Percentiles rank a stretch among this genome's conserved stretches.
Evolutionary conservation across 2,329 filamentous ascomycete species (phyloP).

Genomic region (Botrytis fabae): DNA sequence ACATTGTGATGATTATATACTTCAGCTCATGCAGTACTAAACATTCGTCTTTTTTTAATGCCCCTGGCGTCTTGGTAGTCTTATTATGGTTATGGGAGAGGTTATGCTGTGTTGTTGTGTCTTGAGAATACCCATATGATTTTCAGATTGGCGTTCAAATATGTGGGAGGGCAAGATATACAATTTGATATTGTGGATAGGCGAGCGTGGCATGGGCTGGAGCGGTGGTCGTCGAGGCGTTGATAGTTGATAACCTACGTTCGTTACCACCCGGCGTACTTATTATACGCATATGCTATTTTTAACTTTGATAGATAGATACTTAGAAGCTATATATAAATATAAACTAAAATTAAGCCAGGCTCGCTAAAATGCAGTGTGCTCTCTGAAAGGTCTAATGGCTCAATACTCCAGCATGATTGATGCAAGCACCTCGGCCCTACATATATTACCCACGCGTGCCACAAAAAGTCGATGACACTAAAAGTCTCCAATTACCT

Average conservation of each 20-base stretch:
- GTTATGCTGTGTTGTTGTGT: neutral
- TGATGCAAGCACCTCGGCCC: neutral
- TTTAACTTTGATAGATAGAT: neutral
- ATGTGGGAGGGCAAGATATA: neutral
- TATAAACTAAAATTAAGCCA: neutral
- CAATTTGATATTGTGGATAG: neutral
- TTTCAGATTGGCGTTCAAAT: constrained; percentile 14
- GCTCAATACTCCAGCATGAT: neutral
- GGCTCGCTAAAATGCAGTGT: neutral
- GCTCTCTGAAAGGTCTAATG: neutral
- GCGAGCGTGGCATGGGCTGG: neutral
- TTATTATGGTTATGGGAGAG: neutral
- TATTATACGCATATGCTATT: neutral
- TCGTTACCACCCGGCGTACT: neutral
- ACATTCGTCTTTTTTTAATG: neutral
- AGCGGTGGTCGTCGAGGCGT: neutral
- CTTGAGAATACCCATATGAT: constrained; percentile 1
- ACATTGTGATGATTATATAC: neutral
- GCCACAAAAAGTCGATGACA: neutral
- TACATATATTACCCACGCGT: neutral
- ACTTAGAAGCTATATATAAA: neutral
- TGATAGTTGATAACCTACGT: neutral
- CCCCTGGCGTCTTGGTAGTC: neutral
- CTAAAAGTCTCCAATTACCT: neutral
- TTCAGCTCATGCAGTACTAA: neutral